A percentile compares a stretch with the other conserved stretches of the same genome.
Evolutionary conservation across 2,329 filamentous ascomycete genomes (phyloP).

Genomic region (Aureobasidium sp.): DNA sequence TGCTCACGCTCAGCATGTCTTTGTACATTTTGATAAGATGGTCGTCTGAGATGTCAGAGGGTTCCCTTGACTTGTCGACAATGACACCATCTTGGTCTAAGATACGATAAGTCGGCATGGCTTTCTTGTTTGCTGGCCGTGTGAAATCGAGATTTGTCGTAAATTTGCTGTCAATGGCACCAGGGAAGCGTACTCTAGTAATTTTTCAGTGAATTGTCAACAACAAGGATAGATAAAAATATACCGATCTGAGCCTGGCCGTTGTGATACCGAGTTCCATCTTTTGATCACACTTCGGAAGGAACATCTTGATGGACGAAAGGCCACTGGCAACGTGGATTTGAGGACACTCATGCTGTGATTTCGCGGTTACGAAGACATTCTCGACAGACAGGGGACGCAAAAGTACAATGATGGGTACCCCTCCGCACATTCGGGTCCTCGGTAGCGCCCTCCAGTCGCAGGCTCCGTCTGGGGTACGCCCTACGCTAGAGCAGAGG

Average conservation of each 20-base stretch:
- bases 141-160: constrained; percentile 73
- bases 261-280: constrained; percentile 52
- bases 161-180: constrained; percentile 92
- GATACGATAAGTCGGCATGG: constrained; percentile 85
- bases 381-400: neutral
- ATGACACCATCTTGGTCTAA: constrained; percentile 83
- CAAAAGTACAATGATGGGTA: constrained; percentile 13
- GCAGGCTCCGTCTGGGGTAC: neutral
- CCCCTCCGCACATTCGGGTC: constrained; percentile 1
- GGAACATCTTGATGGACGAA: neutral
- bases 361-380: neutral
- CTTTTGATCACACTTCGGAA: constrained; percentile 19
- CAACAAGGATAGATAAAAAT: constrained; percentile 18
- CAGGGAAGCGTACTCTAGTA: constrained; percentile 65
- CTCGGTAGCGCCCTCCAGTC: neutral
- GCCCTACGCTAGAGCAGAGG: constrained; percentile 1
- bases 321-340: neutral
- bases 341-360: neutral
- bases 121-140: constrained; percentile 61
- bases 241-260: constrained; percentile 54
- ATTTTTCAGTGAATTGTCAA: constrained; percentile 1
- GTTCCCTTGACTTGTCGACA: constrained; percentile 64
- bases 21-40: constrained; percentile 57
- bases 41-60: constrained; percentile 56
- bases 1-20: constrained; percentile 50